Percentiles rank a stretch among this genome's conserved stretches.
Evolutionary conservation across 139 green algal species (phyloP).

Genomic region (Diplosphaera chodatii): DNA sequence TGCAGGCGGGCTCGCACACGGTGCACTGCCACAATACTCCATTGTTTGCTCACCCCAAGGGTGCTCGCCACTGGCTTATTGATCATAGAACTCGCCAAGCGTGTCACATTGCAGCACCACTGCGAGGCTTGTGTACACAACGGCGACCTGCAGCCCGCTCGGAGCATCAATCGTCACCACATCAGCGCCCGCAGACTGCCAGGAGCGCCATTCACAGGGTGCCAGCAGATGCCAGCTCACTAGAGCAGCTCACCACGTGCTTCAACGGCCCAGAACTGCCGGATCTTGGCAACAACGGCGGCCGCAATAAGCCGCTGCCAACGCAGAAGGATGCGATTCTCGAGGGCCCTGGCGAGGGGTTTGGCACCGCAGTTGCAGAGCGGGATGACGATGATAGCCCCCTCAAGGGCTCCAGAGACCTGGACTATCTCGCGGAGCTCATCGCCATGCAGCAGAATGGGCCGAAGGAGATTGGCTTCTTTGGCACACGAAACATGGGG

Average conservation of each 20-base stretch:
- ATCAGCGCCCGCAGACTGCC: no score
- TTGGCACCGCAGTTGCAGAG: slow-evolving; percentile 12
- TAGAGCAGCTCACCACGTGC: neutral
- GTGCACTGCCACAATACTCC: neutral
- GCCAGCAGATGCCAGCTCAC: neutral
- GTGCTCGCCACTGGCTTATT: neutral
- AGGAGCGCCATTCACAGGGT: neutral
- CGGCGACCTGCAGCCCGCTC: no score
- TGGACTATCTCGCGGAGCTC: slow-evolving; percentile 80
- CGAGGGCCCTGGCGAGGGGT: slow-evolving; percentile 16
- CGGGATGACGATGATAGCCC: slow-evolving; percentile 33
- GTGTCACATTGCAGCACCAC: no score
- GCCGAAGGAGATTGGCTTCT: slow-evolving; percentile 92
- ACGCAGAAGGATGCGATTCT: slow-evolving; percentile 30
- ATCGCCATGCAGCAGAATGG: slow-evolving; percentile 91
- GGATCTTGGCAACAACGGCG: neutral
- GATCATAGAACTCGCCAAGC: no score
- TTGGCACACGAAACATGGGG: slow-evolving; percentile 98
- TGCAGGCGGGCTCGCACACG: neutral
- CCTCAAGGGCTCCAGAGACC: slow-evolving; percentile 40
- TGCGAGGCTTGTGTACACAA: no score
- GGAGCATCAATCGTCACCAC: no score
- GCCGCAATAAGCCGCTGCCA: slow-evolving; percentile 8
- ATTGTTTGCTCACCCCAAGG: neutral
- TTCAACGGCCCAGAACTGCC: neutral